Base-by-base conservation (phyloP, 306 rosid genomes). In the Medicago truncatula region DNA sequence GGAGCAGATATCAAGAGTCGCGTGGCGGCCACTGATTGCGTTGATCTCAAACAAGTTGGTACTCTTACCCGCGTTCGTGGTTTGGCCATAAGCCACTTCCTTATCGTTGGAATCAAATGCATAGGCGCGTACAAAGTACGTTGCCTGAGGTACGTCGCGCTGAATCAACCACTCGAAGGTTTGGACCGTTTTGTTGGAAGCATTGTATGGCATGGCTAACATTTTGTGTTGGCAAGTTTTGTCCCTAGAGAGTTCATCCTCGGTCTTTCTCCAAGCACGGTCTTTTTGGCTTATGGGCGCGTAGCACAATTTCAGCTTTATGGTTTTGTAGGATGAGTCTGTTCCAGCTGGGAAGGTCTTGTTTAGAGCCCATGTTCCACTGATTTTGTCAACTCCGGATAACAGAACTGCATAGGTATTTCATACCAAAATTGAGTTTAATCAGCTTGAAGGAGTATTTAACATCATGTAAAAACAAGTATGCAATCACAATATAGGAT, bases 201-300 rank as follows among this genome's bases (percentile, higher is more conserved):
- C 78, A 78, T 83, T 78, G 86, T 92, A 96, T 3, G 89, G 87
- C 36, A 46, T 79, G 0, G 76, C 9, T 2, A 88, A 83, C 60
- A 96, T 85, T 61, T 69, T 56, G 82, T 84, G 83, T 56, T 44
- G 89, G 73, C 99, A 96, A 2, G 96, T 92, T 86, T 89, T 96
- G 93, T 92, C 98, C 84, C 81, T 88, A 1, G 25, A 1, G 50
- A 96, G 90, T 0, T 73, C 17, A n/a, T 90, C 92, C 44, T 54
- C 86, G 0, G 99, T 96, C 83, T 96, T 92, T 57, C 99, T 89
- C 99, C 99, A 96, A 4, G 67, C 81, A 66, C 99, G 96, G 83
- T 90, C 96, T 12, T 21, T 38, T 61, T 96, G 99, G 88, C 99
- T 96, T 38, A 85, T 54, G 0, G 90, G 92, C 79, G 98, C 92